A percentile compares a stretch with the other conserved stretches of the same genome.
Evolutionary conservation across 345 rosid genomes (phyloP).

Genomic region (Hibiscus trionum): DNA sequence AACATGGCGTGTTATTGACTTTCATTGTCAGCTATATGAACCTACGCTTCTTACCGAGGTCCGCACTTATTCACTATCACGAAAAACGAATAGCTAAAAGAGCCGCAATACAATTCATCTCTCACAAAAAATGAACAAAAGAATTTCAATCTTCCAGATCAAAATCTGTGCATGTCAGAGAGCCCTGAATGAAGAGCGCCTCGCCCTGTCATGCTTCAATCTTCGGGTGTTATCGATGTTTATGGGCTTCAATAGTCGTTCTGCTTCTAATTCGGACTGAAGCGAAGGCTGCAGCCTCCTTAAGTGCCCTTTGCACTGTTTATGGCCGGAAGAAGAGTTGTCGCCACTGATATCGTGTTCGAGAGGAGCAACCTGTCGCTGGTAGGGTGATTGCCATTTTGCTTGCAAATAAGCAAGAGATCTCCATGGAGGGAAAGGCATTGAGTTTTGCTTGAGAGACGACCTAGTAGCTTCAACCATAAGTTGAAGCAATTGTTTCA

Average conservation of each 20-base stretch:
- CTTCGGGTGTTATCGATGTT: conserved; percentile 31
- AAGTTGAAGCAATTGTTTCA: neutral
- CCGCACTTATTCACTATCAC: conserved; percentile 19
- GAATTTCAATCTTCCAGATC: conserved; percentile 18
- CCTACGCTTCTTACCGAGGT: conserved; percentile 16
- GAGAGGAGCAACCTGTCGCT: conserved; percentile 42
- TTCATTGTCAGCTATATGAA: conserved; percentile 12
- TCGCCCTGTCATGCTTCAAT: conserved; percentile 43
- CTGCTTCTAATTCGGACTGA: conserved; percentile 49
- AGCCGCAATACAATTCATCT: conserved; percentile 31
- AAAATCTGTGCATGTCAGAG: conserved; percentile 27
- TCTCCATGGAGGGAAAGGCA: conserved; percentile 98
- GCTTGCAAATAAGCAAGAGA: conserved; percentile 75
- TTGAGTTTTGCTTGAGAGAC: conserved; percentile 24
- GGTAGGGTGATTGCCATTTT: conserved; percentile 70
- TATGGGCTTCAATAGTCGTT: conserved; percentile 41
- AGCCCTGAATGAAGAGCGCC: conserved; percentile 33
- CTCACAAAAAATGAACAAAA: conserved; percentile 14
- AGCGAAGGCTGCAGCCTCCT: conserved; percentile 59
- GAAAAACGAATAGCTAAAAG: conserved; percentile 10
- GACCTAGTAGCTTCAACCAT: neutral
- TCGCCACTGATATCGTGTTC: conserved; percentile 19
- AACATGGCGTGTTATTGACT: conserved; percentile 12
- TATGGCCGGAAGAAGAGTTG: conserved; percentile 30
- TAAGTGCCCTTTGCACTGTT: conserved; percentile 57